Base-by-base conservation (phyloP, 169 alveolate genomes). In the Plasmodium gaboni region DNA sequence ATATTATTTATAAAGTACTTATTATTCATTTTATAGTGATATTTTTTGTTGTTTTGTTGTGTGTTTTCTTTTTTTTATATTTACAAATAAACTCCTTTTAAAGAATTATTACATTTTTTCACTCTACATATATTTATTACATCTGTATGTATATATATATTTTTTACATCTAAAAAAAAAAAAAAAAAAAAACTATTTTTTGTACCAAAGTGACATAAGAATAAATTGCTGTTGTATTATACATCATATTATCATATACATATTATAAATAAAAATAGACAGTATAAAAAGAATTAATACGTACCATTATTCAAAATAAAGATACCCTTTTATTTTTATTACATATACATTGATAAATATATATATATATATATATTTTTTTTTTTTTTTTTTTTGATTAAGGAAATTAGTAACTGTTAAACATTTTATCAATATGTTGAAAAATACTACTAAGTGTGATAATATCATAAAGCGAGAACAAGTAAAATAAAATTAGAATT, bases 361-460 rank as follows among this genome's bases (percentile, higher is more conserved):
- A 63, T 7, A 32, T 32, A 60, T 61, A 38, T 61, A 61, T 74
- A 19, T 61, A 53, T 15, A 17, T 32, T 6, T 76, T 42, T 57
- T 13, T 19, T 13, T 50, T 10, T 15, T 28, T 60, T 12, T 46
- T 70, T 80, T 51, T 48, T 51, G 70, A 55, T 67, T 38, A 80
- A 80, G 38, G 44, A 24, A 67, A 65, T 60, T 48, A 42, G 26
- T 44, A 80, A 67, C 63, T 80, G 59, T 44, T 59, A 69, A 80
- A 51, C 2, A 76, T 63, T 74, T 68, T 80, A 70, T 80, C 90
- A 80, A 80, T 80, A 80, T 80, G 90, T 57, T 80, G 90, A 80
- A 80, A 80, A 80, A 51, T 80, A 80, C 83, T 9, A 61, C 72
- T 53, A 80, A 80, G 61, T 67, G 50, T 51, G 80, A 80, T 61